Evolutionary conservation across 2,329 filamentous ascomycete species (phyloP).

Genomic region (Cylindrodendrum hubeiense): DNA sequence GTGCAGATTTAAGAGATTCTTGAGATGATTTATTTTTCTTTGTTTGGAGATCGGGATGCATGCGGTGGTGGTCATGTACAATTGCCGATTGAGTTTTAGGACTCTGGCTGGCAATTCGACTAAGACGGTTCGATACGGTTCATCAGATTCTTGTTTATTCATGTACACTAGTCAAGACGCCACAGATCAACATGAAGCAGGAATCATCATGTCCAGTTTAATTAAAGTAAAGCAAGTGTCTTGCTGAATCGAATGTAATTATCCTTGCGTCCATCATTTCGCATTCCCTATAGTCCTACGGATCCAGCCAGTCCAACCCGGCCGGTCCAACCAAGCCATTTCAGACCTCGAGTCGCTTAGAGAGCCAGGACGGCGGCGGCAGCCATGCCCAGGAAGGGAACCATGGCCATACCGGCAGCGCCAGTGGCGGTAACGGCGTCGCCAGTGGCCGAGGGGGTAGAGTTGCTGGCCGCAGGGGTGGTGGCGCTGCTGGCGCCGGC

Average conservation of each 20-base stretch:
- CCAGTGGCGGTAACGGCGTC: constrained; percentile 24
- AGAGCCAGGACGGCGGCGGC: constrained; percentile 40
- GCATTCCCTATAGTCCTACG: neutral
- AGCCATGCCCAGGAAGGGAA: constrained; percentile 39
- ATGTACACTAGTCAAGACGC: neutral
- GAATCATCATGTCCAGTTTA: neutral
- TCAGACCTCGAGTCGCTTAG: constrained; percentile 13
- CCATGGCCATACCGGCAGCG: constrained; percentile 30
- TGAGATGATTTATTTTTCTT: neutral
- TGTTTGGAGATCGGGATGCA: neutral
- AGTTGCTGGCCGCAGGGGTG: constrained; percentile 13
- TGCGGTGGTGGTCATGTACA: neutral
- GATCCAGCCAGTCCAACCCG: neutral
- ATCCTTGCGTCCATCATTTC: neutral
- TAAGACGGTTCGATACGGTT: neutral
- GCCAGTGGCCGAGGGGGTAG: neutral
- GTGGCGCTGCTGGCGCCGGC: constrained; percentile 20
- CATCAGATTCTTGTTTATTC: neutral
- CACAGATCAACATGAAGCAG: neutral
- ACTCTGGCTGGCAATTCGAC: neutral
- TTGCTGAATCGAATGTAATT: constrained; percentile 16
- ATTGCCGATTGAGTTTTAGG: neutral
- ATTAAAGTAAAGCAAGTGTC: constrained; percentile 12
- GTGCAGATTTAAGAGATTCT: neutral
- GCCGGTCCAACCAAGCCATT: neutral